phyloP scores from a whole-genome alignment of 176 grass and related monocot genomes.

The Aegilops speltoides region DNA sequence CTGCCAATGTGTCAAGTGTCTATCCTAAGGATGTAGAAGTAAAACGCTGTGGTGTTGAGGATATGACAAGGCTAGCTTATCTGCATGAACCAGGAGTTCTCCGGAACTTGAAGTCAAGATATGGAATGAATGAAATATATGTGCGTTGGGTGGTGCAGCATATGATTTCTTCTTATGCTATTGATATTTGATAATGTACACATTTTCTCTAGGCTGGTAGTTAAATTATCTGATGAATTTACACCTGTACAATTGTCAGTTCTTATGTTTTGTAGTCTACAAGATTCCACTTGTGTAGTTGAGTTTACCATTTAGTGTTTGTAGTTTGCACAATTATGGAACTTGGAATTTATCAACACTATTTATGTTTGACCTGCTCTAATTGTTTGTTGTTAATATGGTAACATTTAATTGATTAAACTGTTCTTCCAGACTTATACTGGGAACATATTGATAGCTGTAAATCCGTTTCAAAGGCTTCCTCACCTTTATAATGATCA shows the following conservation, averaged over 20 bases:
- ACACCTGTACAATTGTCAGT: constrained; percentile 3
- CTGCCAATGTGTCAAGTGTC: constrained; percentile 42
- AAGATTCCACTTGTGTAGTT: constrained; percentile 19
- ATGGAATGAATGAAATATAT: constrained; percentile 89
- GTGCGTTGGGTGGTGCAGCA: constrained; percentile 47
- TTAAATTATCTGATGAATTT: constrained; percentile 4
- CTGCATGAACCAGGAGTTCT: constrained; percentile 88
- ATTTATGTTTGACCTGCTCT: constrained; percentile 12
- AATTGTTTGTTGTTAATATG: constrained; percentile 13
- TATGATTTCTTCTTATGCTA: constrained; percentile 14
- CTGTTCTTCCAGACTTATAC: constrained; percentile 73
- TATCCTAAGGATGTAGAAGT: constrained; percentile 86
- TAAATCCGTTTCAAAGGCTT: constrained; percentile 95
- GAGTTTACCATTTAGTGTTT: constrained; percentile 18
- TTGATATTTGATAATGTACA: constrained; percentile 3
- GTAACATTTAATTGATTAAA: constrained; percentile 28
- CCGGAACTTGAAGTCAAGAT: constrained; percentile 89
- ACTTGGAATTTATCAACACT: constrained; percentile 7
- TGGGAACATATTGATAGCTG: constrained; percentile 92
- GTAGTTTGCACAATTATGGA: constrained; percentile 22
- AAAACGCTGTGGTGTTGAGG: constrained; percentile 75
- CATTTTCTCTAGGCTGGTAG: not conserved
- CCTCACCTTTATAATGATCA: constrained; percentile 92
- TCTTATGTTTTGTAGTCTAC: constrained; percentile 10
- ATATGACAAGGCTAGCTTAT: constrained; percentile 95